Evolutionary conservation across 306 rosid genomes (phyloP).

Genomic region (Hippophae gyantsensis): DNA sequence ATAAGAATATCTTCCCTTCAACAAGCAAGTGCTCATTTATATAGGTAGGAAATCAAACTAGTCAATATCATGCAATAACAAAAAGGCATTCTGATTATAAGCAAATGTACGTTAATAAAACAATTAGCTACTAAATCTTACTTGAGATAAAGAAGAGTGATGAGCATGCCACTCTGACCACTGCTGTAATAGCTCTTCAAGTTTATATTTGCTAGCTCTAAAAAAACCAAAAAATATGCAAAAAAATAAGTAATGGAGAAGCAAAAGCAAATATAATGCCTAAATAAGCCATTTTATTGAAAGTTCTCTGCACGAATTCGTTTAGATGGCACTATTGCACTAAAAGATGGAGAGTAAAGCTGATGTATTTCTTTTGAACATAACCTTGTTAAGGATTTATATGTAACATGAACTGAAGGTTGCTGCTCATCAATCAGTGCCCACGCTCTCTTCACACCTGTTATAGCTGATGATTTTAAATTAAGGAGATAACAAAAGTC

Average conservation of each 20-base stretch:
- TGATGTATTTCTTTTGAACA: slow-evolving; percentile 1
- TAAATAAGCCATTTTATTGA: too few relatives aligned
- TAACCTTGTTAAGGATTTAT: slow-evolving; percentile 71
- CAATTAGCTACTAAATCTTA: slow-evolving; percentile 17
- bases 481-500: slow-evolving; percentile 25
- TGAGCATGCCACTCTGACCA: slow-evolving; percentile 97
- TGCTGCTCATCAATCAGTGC: slow-evolving; percentile 40
- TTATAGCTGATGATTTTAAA: slow-evolving; percentile 29
- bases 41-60: too few relatives aligned
- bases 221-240: slow-evolving; percentile 16
- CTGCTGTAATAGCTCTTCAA: slow-evolving; percentile 68
- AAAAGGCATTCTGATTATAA: too few relatives aligned
- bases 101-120: neutral
- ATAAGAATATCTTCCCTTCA: too few relatives aligned
- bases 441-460: slow-evolving; percentile 69
- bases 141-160: slow-evolving; percentile 39
- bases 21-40: too few relatives aligned
- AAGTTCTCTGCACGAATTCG: too few relatives aligned
- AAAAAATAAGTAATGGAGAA: slow-evolving; percentile 6
- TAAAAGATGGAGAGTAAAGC: too few relatives aligned
- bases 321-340: too few relatives aligned
- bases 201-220: slow-evolving; percentile 83
- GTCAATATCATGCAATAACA: too few relatives aligned
- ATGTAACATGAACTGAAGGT: slow-evolving; percentile 62
- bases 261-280: neutral